Evolutionary conservation across 2,329 filamentous ascomycete genomes (phyloP), one percentile per base, ranked within the genome.

Genomic region (Coniosporium tulheliwenetii): DNA sequence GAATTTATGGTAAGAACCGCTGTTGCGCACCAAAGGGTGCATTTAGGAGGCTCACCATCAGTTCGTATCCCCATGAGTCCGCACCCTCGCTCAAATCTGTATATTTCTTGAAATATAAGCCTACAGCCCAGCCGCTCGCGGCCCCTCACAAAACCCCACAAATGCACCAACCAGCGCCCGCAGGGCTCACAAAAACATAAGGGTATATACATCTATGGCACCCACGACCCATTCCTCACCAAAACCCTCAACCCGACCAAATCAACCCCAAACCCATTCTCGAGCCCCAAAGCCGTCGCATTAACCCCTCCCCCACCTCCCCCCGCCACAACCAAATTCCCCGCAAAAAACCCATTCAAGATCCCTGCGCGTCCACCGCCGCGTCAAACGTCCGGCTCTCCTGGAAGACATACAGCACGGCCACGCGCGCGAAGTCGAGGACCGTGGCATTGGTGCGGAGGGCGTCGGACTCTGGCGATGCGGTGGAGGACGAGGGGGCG

Each of bases 321-420:
- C 5, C 47, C 54, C n/a, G 36, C 13, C 5, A 12, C 32, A 33
- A 13, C 32, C 32, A 12, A 12, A 5, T 10, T 13, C 10, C 38
- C 44, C 5, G 43, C 40, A 41, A 61, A 52, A 38, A 52, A 60
- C 1, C 39, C 47, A 42, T 65, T 61, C 26, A 69, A 50, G 5
- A 54, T 55, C 35, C 60, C 43, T 69, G 66, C 30, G 65, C 66
- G 9, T 47, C 58, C 5, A 61, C 60, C 0, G 65, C 65, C 3
- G 48, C 49, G 37, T 61, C 51, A 1, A 69, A 44, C 30, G 58
- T 50, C 5, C 56, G 52, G 5, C 57, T 58, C 26, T 60, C 54
- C 45, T 69, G 64, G 10, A 69, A 51, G 10, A 66, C 55, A 32
- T 65, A 59, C 4, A 70, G 56, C 10, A 70, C 60, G 10, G 60